Evolutionary conservation across 2,329 filamentous ascomycete genomes (phyloP), one percentile per base, ranked within the genome.

Genomic region (Pseudogymnoascus sp.): DNA sequence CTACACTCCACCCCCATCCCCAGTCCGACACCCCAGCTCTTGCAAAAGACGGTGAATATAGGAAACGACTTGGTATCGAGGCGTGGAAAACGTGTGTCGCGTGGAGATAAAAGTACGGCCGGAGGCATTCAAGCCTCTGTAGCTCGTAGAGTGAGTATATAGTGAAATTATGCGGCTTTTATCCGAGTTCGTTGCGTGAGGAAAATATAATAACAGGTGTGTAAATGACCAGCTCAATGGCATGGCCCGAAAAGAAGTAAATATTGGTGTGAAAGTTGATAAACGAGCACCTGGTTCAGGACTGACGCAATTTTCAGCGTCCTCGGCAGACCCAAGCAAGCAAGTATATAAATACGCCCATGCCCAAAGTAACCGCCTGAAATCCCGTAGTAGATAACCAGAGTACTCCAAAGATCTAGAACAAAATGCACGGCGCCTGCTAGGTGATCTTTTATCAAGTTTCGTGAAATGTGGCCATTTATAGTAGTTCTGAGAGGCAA

Each of bases 21-120:
- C 26, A 30, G 12, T 52, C 45, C 45, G 26, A 52, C 26, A 23
- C 45, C 45, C 45, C 45, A 52, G 45, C 45, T 52, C 45, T 52
- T 52, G 26, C 45, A 52, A 52, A 52, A 52, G 45, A 52, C 45
- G 45, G 45, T 52, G 45, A 52, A 52, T 52, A 52, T 52, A 52
- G 26, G 45, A 52, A 52, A 52, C 26, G 45, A 52, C 45, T 30
- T 52, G 45, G 45, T 52, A 52, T 52, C 45, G 45, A 52, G 45
- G 45, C 45, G 45, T 52, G 45, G 45, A 52, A 52, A 52, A 52
- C 45, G 45, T 52, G 45, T 30, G 26, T 23, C 45, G 45, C 45
- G 45, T 52, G 45, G 45, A 52, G 45, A 52, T 52, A 30, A 52
- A 30, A 26, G 45, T 30, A 52, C 30, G 9, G 45, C 45, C 26